phyloP scores from a whole-genome alignment of 164 flowering plant genomes.

The Aristolochia californica region DNA sequence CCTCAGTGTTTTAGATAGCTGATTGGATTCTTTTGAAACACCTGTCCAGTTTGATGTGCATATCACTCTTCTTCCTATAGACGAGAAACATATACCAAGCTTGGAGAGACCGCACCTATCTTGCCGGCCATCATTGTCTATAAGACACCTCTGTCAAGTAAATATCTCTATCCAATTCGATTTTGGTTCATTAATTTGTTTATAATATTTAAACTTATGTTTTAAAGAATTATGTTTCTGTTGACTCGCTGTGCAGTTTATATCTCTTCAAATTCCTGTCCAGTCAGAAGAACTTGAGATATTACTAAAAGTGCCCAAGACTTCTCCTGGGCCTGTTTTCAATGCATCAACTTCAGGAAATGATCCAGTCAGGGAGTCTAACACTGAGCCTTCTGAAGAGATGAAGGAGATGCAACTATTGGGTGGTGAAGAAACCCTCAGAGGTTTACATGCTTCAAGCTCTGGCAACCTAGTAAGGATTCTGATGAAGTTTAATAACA shows the following conservation, averaged over 20 bases:
- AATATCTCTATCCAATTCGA: conserved; percentile 6
- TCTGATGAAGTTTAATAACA: not conserved
- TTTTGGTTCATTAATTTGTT: not conserved
- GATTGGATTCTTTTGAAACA: not conserved
- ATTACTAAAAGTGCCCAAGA: conserved; percentile 25
- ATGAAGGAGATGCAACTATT: conserved; percentile 25
- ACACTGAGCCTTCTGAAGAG: conserved; percentile 21
- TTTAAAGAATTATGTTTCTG: not conserved
- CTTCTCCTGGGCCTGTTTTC: not conserved
- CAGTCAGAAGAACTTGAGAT: conserved; percentile 26
- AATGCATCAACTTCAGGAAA: conserved; percentile 12
- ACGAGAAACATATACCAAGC: conserved; percentile 40
- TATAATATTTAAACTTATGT: not conserved
- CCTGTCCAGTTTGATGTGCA: conserved; percentile 46
- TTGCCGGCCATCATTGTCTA: conserved; percentile 53
- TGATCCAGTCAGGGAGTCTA: conserved; percentile 5
- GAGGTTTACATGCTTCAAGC: conserved; percentile 25
- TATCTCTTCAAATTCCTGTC: conserved; percentile 28
- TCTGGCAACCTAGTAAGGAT: conserved; percentile 44
- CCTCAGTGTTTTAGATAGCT: conserved; percentile 1
- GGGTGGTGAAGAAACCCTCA: conserved; percentile 46
- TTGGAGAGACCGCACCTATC: conserved; percentile 59
- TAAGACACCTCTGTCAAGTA: conserved; percentile 54
- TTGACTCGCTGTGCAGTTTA: conserved; percentile 32
- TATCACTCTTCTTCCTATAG: conserved; percentile 50